Base-by-base conservation (phyloP, 129 eudicot genomes). In the Centaurea solstitialis region DNA sequence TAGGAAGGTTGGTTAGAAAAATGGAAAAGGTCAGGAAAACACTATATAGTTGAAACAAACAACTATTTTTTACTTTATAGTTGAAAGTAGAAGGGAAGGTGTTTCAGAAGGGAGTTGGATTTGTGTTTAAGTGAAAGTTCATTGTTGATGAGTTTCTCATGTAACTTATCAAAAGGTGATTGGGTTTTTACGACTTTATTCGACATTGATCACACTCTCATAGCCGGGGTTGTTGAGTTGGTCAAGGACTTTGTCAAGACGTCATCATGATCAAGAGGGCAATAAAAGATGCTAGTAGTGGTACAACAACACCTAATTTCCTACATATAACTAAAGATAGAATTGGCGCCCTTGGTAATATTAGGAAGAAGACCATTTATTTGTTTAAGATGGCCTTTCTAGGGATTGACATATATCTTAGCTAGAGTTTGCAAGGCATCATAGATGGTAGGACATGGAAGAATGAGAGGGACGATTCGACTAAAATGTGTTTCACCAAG, bases 381-480 rank as follows among this genome's bases (percentile, higher is more conserved):
- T n/a, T 57, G 10, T 8, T 23, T 23, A 22, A 67, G 24, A 22
- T 17, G 72, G 12, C 72, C 72, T 20, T 30, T 24, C 4, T 68
- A 50, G 0, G 50, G 79, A 20, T 75, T 57, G 22, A 5, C 39
- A 45, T 74, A 74, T 11, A 38, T 74, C 13, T 74, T 74, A 1
- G 67, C 78, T 43, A 74, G 41, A 74, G 18, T 45, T 40, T 41
- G 11, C 12, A 39, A 74, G 0, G 66, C 43, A 18, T 74, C 78
- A 24, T 21, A 38, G 5, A 39, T 21, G 18, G 67, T 74, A 4
- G 33, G 2, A 15, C 65, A 74, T 74, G 23, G 68, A 3, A 40
- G 11, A 6, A 74, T 74, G 67, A 74, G 67, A 43, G 78, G 40
- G 68, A 74, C 24, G 5, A 74, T 67, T 43, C n/a, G 47, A 11